Percentiles rank a stretch among this genome's conserved stretches.
Conservation (phyloP, 441 rosid species). For the Arabidopsis hybrid region DNA sequence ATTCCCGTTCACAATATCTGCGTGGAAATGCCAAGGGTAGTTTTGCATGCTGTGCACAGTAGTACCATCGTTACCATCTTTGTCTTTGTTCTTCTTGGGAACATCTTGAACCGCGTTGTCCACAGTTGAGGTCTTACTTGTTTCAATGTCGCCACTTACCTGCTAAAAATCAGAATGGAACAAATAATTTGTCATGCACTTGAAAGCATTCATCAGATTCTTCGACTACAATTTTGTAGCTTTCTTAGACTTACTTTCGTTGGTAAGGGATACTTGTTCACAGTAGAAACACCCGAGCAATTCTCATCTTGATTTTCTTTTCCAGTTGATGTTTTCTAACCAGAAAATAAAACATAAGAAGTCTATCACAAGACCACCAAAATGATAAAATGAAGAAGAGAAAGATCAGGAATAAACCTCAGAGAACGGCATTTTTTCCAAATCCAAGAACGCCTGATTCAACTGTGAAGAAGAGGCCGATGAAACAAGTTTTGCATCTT, state of each 20-base stretch:
- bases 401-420: slow-evolving; percentile 55
- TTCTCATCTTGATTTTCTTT: slow-evolving; percentile 67
- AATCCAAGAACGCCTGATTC: slow-evolving; percentile 61
- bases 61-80: slow-evolving; percentile 41
- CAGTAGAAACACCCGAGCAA: slow-evolving; percentile 69
- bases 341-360: slow-evolving; percentile 19
- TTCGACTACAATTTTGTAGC: slow-evolving; percentile 46
- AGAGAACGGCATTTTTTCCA: slow-evolving; percentile 69
- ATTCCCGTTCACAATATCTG: slow-evolving; percentile 70
- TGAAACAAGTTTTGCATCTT: slow-evolving; percentile 61
- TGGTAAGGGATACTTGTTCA: slow-evolving; percentile 54
- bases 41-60: slow-evolving; percentile 49
- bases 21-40: slow-evolving; percentile 76
- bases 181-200: background rate
- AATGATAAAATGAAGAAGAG: slow-evolving; percentile 24
- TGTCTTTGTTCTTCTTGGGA: slow-evolving; percentile 38
- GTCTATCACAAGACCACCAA: slow-evolving; percentile 27
- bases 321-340: slow-evolving; percentile 57
- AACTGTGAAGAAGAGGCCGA: slow-evolving; percentile 55
- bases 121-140: slow-evolving; percentile 55
- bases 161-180: slow-evolving; percentile 43
- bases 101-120: slow-evolving; percentile 50
- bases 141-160: slow-evolving; percentile 56
- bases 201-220: slow-evolving; percentile 34
- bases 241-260: slow-evolving; percentile 50